phyloP scores from a whole-genome alignment of 148 eudicot genomes.

The Drosera capensis region DNA sequence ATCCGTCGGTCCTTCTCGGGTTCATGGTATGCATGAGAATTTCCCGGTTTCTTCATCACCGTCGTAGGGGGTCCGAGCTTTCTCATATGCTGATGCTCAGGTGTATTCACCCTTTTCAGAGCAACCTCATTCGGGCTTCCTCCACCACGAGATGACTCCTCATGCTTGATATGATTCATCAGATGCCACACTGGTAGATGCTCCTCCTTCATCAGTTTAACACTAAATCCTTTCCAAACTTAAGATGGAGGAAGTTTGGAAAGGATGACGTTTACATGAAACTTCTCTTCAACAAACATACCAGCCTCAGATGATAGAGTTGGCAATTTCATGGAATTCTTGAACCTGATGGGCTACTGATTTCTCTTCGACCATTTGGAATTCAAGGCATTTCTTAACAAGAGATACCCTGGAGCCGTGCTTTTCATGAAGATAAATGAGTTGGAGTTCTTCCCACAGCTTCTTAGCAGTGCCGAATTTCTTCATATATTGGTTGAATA shows the following conservation, averaged over 20 bases:
- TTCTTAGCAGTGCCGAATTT: slow-evolving; percentile 35
- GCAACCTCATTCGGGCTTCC: slow-evolving; percentile 11
- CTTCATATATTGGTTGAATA: slow-evolving; percentile 32
- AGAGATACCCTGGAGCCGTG: slow-evolving; percentile 46
- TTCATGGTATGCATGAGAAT: slow-evolving; percentile 4
- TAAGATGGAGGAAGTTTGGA: slow-evolving; percentile 74
- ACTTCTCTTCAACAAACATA: slow-evolving; percentile 52
- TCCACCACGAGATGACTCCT: slow-evolving; percentile 35
- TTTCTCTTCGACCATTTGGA: slow-evolving; percentile 60
- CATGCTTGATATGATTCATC: slow-evolving; percentile 43
- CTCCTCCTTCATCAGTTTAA: slow-evolving; percentile 46
- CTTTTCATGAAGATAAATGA: slow-evolving; percentile 34
- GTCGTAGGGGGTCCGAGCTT: slow-evolving; percentile 10
- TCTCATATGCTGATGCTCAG: slow-evolving; percentile 6
- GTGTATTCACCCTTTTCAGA: slow-evolving; percentile 6
- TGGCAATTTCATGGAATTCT: slow-evolving; percentile 47
- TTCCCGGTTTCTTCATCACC: slow-evolving; percentile 6
- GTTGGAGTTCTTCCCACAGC: slow-evolving; percentile 66
- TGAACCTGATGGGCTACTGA: slow-evolving; percentile 47
- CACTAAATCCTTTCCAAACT: slow-evolving; percentile 56
- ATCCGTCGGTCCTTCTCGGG: slow-evolving; percentile 13
- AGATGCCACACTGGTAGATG: slow-evolving; percentile 43
- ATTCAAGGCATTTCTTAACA: slow-evolving; percentile 59
- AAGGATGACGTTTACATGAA: slow-evolving; percentile 50
- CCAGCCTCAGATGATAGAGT: slow-evolving; percentile 42